A percentile compares a stretch with the other conserved stretches of the same genome.
These are phyloP conservation scores for Kwoniella botswanensis DNA, from an alignment of 768 basidiomycete species.

Conservation along the genomic window DNA sequence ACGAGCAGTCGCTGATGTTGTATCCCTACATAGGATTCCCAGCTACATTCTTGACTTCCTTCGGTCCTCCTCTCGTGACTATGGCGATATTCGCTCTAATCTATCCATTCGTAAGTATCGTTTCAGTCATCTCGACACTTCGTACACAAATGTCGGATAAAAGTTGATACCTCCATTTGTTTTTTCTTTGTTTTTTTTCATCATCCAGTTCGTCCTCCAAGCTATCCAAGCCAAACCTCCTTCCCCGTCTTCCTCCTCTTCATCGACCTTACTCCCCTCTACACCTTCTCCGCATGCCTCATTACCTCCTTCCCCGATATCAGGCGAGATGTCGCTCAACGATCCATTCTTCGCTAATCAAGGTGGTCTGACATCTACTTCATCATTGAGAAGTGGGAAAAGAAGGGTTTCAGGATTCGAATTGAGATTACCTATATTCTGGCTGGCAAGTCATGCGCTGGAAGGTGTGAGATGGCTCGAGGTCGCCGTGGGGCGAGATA, in stretches of 20 bases:
- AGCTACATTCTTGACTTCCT: conserved; percentile 47
- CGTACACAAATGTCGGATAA: background rate
- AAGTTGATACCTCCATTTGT: too few species aligned
- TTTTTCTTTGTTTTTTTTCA: background rate
- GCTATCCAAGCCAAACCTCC: conserved; percentile 53
- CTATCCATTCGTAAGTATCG: conserved; percentile 51
- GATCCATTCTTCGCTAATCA: conserved; percentile 37
- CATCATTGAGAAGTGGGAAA: background rate
- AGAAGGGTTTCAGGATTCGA: background rate
- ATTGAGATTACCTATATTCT: conserved; percentile 43
- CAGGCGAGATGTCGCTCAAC: conserved; percentile 8
- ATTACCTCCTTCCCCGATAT: conserved; percentile 33
- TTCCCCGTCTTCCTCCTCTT: conserved; percentile 8
- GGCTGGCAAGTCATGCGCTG: conserved; percentile 44
- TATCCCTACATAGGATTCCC: conserved; percentile 29
- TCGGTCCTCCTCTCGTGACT: conserved; percentile 50
- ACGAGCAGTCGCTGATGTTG: background rate
- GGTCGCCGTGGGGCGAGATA: conserved; percentile 38
- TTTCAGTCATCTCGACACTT: background rate
- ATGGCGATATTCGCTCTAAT: conserved; percentile 56
- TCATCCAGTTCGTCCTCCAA: conserved; percentile 51
- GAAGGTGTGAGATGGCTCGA: conserved; percentile 44
- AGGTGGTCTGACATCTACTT: background rate
- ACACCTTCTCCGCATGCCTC: conserved; percentile 44
- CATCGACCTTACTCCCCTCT: conserved; percentile 27